Base-by-base conservation (phyloP, 371 early-diverging fungal species). In the Choanephora cucurbitarum region DNA sequence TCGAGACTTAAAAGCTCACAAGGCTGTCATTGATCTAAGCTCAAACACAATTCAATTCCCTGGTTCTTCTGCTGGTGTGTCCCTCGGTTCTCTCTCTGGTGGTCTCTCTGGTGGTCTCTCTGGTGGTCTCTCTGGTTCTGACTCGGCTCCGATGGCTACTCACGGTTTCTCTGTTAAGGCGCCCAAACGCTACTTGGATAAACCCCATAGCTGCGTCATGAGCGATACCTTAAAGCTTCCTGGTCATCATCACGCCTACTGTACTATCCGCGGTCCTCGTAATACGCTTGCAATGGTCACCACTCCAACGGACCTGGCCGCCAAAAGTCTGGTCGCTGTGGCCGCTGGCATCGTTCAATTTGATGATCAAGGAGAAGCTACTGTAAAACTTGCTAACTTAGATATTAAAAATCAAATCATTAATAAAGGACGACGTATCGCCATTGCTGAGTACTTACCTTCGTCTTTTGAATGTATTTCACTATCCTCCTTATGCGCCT, bases 381-480 rank as follows among this genome's bases (percentile, higher is more conserved):
- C 43, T 5, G 28, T 28, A 3, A 28, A 28, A 7, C 3, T 28
- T 5, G 28, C 28, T 7, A 28, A 28, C 7, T 7, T 45, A 44
- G 14, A 13, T 23, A 44, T 1, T 17, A n/a, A 21, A 33, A 44
- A 17, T 3, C 5, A 10, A 6, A 31, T 7, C 18, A n/a, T 54
- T 32, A 54, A 54, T 54, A 54, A 44, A 54, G 54, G 45, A 18
- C 45, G 44, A 32, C 34, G 11, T 17, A 34, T 54, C 31, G 54
- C 45, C 18, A 17, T 19, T 43, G 7, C 7, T 18, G 18, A 43
- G 43, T 43, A 43, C 18, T 43, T 43, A 50, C 18, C 54, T 44
- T n/a, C 45, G 3, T 54, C 54, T 21, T 45, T n/a, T n/a, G n/a
- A n/a, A n/a, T n/a, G n/a, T n/a, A n/a, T n/a, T n/a, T n/a, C n/a